Evolutionary conservation across 2,329 filamentous ascomycete species (phyloP).

Genomic region (Diplodia corticola): DNA sequence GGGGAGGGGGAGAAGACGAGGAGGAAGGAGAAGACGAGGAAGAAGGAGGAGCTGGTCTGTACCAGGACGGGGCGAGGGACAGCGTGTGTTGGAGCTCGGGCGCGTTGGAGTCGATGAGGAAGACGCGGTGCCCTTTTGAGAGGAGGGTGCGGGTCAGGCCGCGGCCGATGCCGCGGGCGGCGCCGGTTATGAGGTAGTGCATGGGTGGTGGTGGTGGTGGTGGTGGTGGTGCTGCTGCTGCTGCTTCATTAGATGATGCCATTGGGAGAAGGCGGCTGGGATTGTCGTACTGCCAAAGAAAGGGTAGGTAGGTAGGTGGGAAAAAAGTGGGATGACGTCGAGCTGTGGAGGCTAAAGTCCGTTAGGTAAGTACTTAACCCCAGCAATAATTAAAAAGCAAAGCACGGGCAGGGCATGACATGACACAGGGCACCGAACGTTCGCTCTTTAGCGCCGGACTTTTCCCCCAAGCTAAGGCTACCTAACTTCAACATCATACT

Average conservation of each 20-base stretch:
- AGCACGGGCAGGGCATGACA: too few species aligned
- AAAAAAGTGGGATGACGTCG: background rate
- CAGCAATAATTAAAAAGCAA: background rate
- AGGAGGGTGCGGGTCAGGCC: constrained; percentile 47
- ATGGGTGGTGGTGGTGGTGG: too few species aligned
- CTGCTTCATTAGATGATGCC: too few species aligned
- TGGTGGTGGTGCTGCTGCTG: too few species aligned
- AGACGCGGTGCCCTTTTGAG: constrained; percentile 45
- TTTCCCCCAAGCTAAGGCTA: too few species aligned
- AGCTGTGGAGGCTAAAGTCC: background rate
- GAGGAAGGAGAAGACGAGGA: background rate
- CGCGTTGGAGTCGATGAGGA: constrained; percentile 47
- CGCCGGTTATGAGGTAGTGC: constrained; percentile 45
- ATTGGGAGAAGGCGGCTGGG: too few species aligned
- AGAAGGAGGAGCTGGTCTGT: background rate
- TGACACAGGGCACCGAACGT: too few species aligned
- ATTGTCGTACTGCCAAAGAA: too few species aligned
- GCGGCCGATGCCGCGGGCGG: constrained; percentile 49
- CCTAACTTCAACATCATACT: too few species aligned
- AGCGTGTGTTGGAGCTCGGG: constrained; percentile 43
- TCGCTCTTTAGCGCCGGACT: too few species aligned
- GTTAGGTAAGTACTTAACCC: too few species aligned
- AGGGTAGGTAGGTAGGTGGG: background rate
- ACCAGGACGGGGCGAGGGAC: constrained; percentile 28
- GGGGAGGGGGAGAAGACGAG: constrained; percentile 15